Base-by-base conservation (phyloP, 768 basidiomycete genomes). In the Leccinellum rugosiceps region DNA sequence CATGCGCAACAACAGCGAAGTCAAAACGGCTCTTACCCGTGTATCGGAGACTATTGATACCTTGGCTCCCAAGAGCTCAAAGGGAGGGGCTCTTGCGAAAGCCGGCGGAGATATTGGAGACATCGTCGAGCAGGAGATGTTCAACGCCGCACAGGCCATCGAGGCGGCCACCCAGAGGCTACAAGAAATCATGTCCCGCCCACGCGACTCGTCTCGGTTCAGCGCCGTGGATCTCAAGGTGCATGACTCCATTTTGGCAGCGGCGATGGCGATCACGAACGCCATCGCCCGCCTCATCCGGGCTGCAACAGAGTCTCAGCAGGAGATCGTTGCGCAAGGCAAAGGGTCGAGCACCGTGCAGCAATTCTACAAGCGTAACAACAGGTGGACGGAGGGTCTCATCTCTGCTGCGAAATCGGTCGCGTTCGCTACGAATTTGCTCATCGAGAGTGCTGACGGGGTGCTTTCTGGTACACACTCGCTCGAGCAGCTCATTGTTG, bases 361-460 rank as follows among this genome's bases (percentile, higher is more conserved):
- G 72, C 96, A 98, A 67, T 99, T 99, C 82, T 99, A 98, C 83
- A 99, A 99, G 78, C 88, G 92, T 58, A 98, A 99, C 84, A 98
- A 98, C 74, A 84, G 97, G 58, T 99, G 97, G 97, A 99, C 97
- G 45, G 97, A 99, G 72, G 97, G 97, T 63, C 87, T 99, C 63
- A 94, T 98, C 65, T 96, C 94, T 34, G 97, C 97, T 34, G 97
- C 97, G 19, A 98, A 97, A 74, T 84, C 97, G 9, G 97, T 99
- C 54, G 97, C 97, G 3, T 97, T 95, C 65, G 94, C 97, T 10
- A 98, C 97, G 32, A 91, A 85, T 62, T 76, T 98, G 57, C 84
- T 99, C 59, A 99, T 99, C 72, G 96, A 99, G 73, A 91, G 89
- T 61, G 97, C 97, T 17, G 97, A 99, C 72, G 97, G 97, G 58